phyloP scores from a whole-genome alignment of 1,139 yeast species.

The Yamadazyma kanchanaburiensis region DNA sequence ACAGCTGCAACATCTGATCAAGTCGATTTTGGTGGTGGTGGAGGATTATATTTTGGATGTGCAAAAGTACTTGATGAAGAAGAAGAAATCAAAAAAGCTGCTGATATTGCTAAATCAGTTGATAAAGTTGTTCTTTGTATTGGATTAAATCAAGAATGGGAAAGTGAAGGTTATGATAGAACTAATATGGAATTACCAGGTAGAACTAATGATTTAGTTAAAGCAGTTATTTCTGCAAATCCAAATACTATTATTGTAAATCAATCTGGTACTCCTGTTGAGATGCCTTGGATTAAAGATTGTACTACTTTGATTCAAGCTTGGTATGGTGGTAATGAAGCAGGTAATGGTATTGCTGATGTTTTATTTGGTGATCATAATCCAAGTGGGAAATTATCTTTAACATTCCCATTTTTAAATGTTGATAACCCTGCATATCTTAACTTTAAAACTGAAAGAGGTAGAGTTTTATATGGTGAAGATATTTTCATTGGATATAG shows the following conservation, averaged over 20 bases:
- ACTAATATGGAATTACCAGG: conserved; percentile 40
- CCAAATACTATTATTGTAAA: conserved; percentile 51
- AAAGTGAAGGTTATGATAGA: conserved; percentile 32
- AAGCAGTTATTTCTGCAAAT: conserved; percentile 44
- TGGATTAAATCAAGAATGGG: conserved; percentile 35
- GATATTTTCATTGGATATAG: conserved; percentile 61
- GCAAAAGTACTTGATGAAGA: conserved; percentile 17
- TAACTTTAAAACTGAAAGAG: conserved; percentile 32
- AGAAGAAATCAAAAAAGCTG: conserved; percentile 21
- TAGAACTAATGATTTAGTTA: conserved; percentile 43
- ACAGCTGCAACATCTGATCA: conserved; percentile 13
- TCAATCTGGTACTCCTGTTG: conserved; percentile 63
- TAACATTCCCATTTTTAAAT: conserved; percentile 43
- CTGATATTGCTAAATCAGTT: conserved; percentile 23
- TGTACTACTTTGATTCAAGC: conserved; percentile 48
- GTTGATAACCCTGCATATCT: conserved; percentile 45
- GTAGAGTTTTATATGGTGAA: conserved; percentile 51
- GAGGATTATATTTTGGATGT: conserved; percentile 28
- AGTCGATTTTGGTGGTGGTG: conserved; percentile 19
- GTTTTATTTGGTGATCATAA: conserved; percentile 22
- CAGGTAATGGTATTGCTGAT: conserved; percentile 22
- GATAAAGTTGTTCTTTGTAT: conserved; percentile 41
- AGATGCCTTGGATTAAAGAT: conserved; percentile 52
- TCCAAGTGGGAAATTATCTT: conserved; percentile 27
- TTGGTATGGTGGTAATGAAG: conserved; percentile 34